phyloP scores from a whole-genome alignment of 1,284 basidiomycete species.

The Ustilago bromivora region DNA sequence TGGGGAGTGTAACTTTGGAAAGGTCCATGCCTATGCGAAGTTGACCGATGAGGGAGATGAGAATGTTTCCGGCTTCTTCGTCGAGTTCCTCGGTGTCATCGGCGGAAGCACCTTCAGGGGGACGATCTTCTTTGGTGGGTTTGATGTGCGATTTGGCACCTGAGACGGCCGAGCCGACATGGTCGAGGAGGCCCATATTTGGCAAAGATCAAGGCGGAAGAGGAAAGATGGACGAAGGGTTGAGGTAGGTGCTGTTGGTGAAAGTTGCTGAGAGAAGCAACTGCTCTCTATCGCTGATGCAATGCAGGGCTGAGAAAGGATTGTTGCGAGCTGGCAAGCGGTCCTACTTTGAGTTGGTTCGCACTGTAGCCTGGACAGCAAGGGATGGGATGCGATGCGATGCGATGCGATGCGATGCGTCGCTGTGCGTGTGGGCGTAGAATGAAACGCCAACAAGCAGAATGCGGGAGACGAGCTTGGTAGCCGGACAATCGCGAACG shows the following conservation, averaged over 20 bases:
- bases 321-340: no score
- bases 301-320: no score
- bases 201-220: neutral
- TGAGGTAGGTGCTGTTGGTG: neutral
- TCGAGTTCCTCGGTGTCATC: constrained; percentile 70
- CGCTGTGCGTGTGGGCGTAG: no score
- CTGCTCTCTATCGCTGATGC: no score
- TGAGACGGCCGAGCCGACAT: constrained; percentile 61
- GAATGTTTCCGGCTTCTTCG: constrained; percentile 71
- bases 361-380: no score
- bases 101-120: constrained; percentile 66
- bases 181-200: constrained; percentile 64
- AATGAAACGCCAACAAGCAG: no score
- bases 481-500: no score
- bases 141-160: constrained; percentile 56
- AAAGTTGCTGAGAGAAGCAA: neutral
- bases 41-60: constrained; percentile 79
- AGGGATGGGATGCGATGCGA: no score
- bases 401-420: no score
- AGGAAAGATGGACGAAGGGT: neutral
- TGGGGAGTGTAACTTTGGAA: constrained; percentile 80
- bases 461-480: no score
- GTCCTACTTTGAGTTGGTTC: no score
- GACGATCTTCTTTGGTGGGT: constrained; percentile 60
- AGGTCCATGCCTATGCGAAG: constrained; percentile 94